Percentiles rank a stretch among this genome's conserved stretches.
Evolutionary conservation across 139 green algal genomes (phyloP).

Genomic region (Ettlia oleoabundans): DNA sequence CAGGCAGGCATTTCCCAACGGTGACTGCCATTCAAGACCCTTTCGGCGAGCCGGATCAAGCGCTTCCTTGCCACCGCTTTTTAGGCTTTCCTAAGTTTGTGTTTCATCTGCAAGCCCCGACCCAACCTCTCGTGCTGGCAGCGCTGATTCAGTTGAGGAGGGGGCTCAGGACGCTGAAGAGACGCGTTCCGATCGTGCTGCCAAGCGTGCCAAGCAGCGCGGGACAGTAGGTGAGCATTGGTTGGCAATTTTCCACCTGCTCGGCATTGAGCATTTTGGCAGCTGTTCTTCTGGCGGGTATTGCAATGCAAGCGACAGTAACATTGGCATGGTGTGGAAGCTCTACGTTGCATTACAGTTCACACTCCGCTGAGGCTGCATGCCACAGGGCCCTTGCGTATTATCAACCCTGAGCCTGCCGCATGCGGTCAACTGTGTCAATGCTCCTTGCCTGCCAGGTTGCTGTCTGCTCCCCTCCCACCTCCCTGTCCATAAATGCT

Average conservation of each 20-base stretch:
- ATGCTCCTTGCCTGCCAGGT: too few species aligned
- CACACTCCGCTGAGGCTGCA: too few species aligned
- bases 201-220: slow-evolving; percentile 3
- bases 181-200: slow-evolving; percentile 12
- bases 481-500: too few species aligned
- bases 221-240: not conserved
- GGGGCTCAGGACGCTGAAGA: not conserved
- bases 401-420: too few species aligned
- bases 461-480: too few species aligned
- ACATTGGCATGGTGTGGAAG: not conserved
- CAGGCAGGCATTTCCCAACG: not conserved
- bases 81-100: not conserved
- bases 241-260: not conserved
- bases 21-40: not conserved
- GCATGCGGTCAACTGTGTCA: too few species aligned
- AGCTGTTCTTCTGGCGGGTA: too few species aligned
- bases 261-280: not conserved
- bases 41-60: not conserved
- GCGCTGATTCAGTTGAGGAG: not conserved
- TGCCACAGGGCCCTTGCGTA: too few species aligned
- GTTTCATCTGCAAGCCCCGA: not conserved
- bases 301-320: not conserved
- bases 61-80: not conserved
- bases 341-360: not conserved
- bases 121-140: not conserved